Conservation (phyloP, 805 yeast genomes). For the Teunomyces stri region DNA sequence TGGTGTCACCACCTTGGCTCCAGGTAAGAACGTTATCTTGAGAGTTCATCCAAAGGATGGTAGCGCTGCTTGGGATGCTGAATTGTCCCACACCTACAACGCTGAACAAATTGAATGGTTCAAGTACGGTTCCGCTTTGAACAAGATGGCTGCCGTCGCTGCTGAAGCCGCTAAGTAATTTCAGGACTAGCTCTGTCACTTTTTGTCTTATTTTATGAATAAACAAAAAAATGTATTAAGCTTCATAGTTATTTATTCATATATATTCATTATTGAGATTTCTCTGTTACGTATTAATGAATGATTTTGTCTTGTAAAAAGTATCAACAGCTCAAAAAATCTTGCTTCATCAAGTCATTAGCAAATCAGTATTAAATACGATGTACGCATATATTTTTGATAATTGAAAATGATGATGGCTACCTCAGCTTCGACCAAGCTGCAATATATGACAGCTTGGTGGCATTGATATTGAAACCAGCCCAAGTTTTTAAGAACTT, state of each 20-base stretch:
- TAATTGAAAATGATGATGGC: too few species aligned
- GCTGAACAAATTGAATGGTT: slow-evolving; percentile 97
- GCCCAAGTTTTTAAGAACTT: too few species aligned
- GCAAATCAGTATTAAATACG: too few species aligned
- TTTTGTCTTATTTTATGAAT: slow-evolving; percentile 3
- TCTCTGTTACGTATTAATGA: background rate
- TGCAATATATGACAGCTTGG: too few species aligned
- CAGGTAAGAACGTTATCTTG: slow-evolving; percentile 86
- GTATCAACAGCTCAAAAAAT: too few species aligned
- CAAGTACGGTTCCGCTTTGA: slow-evolving; percentile 98
- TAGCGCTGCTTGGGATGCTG: slow-evolving; percentile 75
- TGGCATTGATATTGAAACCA: too few species aligned
- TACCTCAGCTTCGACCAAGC: too few species aligned
- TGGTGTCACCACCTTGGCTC: slow-evolving; percentile 82
- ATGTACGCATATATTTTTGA: too few species aligned
- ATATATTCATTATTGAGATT: slow-evolving; percentile 1
- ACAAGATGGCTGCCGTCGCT: slow-evolving; percentile 70
- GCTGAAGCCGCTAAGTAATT: slow-evolving; percentile 6
- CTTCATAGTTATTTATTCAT: slow-evolving; percentile 3
- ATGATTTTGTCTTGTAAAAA: too few species aligned
- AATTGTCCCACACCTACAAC: slow-evolving; percentile 95
- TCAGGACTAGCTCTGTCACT: background rate
- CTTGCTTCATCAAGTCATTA: too few species aligned
- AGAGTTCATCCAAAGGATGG: slow-evolving; percentile 75
- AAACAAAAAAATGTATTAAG: slow-evolving; percentile 3